Evolutionary conservation across 2,329 filamentous ascomycete genomes (phyloP), one percentile per base, ranked within the genome.

Genomic region (Nannizziopsis barbatae): DNA sequence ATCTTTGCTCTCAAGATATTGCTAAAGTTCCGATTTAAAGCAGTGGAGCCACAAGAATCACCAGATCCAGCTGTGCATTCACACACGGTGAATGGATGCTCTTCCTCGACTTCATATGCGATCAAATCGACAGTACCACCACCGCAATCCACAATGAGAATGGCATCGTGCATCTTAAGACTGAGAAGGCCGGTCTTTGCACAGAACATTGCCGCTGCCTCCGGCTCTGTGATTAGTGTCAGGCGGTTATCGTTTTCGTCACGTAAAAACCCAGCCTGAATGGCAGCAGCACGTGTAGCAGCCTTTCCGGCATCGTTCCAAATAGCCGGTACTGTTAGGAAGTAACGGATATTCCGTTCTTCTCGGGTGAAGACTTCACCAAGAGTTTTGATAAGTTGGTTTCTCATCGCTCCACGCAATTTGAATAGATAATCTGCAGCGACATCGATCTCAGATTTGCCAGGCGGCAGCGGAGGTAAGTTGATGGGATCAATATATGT

Each of bases 341-440:
- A 96, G 70, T 96, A 96, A 58, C 87, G 80, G 60, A 96, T 98
- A 67, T 96, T 96, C 61, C 90, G 84, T 73, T 96, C 92, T 72
- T 96, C 92, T 67, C 92, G 78, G 70, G 93, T 95, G 70, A 96
- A 98, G 0, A 98, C 92, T 65, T 96, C 92, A 47, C 92, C 92
- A 27, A 96, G 75, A 1, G 89, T 94, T 77, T 96, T 96, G 67
- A 95, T 88, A 52, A 98, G 74, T 60, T 94, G 88, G 53, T 88
- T 84, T 58, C 92, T 82, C 89, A 96, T 95, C 1, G 92, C 92
- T 71, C 95, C 88, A 57, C 92, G 86, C 52, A 98, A 78, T 72
- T 96, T 95, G 76, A 95, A 96, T 43, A 98, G 83, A 67, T 96
- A 98, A 67, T 96, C 92, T 65, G 92, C 92, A n/a, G 92, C 90